Evolutionary conservation across 768 basidiomycete genomes (phyloP).

Genomic region (Amanita fuliginea): DNA sequence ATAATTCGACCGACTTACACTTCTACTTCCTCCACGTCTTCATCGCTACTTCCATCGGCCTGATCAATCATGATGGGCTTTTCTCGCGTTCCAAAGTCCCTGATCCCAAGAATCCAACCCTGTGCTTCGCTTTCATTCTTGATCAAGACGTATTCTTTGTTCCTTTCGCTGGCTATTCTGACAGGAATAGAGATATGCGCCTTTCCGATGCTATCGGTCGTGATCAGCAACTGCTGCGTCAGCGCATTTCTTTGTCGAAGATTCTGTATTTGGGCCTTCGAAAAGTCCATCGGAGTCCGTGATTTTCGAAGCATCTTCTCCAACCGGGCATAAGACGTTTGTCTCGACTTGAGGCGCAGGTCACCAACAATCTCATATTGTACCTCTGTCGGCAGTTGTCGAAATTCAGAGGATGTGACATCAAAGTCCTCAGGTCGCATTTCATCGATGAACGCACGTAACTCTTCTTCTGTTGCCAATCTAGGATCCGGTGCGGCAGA

Average conservation of each 20-base stretch:
- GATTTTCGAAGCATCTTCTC: conserved; percentile 82
- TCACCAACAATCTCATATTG: conserved; percentile 99
- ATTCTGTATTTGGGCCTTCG: conserved; percentile 89
- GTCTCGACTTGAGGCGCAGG: conserved; percentile 85
- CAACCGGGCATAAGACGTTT: conserved; percentile 85
- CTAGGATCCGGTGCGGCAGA: conserved; percentile 72
- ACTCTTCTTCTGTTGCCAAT: conserved; percentile 92
- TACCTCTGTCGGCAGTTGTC: conserved; percentile 87
- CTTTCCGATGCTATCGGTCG: conserved; percentile 88
- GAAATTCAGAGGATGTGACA: conserved; percentile 79
- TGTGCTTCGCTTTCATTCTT: conserved; percentile 83
- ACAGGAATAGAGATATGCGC: conserved; percentile 86
- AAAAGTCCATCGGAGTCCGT: conserved; percentile 86
- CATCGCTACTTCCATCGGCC: conserved; percentile 35
- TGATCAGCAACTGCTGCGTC: conserved; percentile 86
- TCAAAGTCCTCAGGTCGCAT: conserved; percentile 96
- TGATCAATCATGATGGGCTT: conserved; percentile 85
- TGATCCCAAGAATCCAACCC: conserved; percentile 91
- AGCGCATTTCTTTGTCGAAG: conserved; percentile 80
- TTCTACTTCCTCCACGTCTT: conserved; percentile 74
- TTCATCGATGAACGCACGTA: conserved; percentile 87
- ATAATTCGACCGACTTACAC: conserved; percentile 38
- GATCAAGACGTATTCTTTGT: conserved; percentile 88
- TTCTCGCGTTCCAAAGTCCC: conserved; percentile 62
- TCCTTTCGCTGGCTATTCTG: conserved; percentile 90